Evolutionary conservation across 805 yeast genomes (phyloP).

Genomic region (Kluyveromyces dobzhanskii): DNA sequence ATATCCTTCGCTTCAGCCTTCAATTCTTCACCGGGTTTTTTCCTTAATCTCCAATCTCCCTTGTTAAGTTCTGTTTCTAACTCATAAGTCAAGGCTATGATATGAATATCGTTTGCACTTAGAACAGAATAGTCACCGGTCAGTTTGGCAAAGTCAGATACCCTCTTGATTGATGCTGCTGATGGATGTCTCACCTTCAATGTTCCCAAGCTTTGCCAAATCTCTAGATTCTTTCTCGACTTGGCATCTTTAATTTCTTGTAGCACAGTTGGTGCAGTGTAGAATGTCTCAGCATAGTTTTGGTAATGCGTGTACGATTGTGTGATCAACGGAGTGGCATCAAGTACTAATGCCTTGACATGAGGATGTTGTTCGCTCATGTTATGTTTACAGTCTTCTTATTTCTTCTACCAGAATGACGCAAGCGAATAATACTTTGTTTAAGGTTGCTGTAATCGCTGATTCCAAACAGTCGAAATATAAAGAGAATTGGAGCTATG

Average conservation of each 20-base stretch:
- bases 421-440: background rate
- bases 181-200: slow-evolving; percentile 73
- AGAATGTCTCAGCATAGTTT: slow-evolving; percentile 61
- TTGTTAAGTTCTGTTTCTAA: slow-evolving; percentile 62
- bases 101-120: slow-evolving; percentile 85
- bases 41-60: slow-evolving; percentile 66
- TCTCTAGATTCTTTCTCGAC: slow-evolving; percentile 65
- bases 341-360: slow-evolving; percentile 62
- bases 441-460: background rate
- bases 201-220: slow-evolving; percentile 61
- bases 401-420: slow-evolving; percentile 1
- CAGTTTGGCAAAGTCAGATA: slow-evolving; percentile 65
- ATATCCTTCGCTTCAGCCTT: slow-evolving; percentile 15
- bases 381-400: slow-evolving; percentile 7
- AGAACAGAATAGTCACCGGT: slow-evolving; percentile 91
- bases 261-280: slow-evolving; percentile 87
- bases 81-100: slow-evolving; percentile 86
- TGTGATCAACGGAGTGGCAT: slow-evolving; percentile 92
- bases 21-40: slow-evolving; percentile 55
- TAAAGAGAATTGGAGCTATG: too few relatives aligned
- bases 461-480: too few relatives aligned
- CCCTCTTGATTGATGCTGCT: slow-evolving; percentile 51
- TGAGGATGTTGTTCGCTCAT: slow-evolving; percentile 15
- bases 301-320: slow-evolving; percentile 70
- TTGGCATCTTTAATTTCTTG: slow-evolving; percentile 80